Conservation (phyloP, 2,329 filamentous ascomycete species). For the Hysterium pulicare region DNA sequence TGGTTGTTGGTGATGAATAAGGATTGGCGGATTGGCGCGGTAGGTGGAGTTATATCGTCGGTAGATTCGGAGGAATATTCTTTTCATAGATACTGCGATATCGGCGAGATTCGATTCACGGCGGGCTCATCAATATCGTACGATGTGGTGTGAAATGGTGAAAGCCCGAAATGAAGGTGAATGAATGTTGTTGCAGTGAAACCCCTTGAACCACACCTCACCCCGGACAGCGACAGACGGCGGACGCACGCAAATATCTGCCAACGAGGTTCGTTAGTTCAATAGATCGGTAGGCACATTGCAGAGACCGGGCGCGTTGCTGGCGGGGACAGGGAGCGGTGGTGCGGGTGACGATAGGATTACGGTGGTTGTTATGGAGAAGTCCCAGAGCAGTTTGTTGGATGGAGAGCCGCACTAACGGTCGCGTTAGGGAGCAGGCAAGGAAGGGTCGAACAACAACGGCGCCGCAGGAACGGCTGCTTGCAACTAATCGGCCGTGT, state of each 20-base stretch:
- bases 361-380: conserved; percentile 7
- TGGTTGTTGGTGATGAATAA: not conserved
- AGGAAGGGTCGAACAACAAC: not conserved
- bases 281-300: conserved; percentile 8
- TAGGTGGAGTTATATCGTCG: not conserved
- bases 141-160: not conserved
- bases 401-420: conserved; percentile 3
- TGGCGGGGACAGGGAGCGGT: conserved; percentile 3
- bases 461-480: not conserved
- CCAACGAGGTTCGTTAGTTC: not conserved
- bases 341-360: conserved; percentile 6
- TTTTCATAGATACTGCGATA: not conserved
- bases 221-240: not conserved
- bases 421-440: not conserved
- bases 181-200: conserved; percentile 5
- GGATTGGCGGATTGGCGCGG: not conserved
- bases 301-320: conserved; percentile 1
- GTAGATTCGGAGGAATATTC: not conserved
- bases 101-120: not conserved
- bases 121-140: no score
- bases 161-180: conserved; percentile 1
- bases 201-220: conserved; percentile 9
- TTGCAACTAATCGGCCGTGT: no score
- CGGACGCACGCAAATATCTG: conserved; percentile 8
- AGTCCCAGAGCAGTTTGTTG: conserved; percentile 5